Percentiles rank a stretch among this genome's conserved stretches.
Evolutionary conservation across 768 basidiomycete species (phyloP).

Genomic region (Mycena latifolia): DNA sequence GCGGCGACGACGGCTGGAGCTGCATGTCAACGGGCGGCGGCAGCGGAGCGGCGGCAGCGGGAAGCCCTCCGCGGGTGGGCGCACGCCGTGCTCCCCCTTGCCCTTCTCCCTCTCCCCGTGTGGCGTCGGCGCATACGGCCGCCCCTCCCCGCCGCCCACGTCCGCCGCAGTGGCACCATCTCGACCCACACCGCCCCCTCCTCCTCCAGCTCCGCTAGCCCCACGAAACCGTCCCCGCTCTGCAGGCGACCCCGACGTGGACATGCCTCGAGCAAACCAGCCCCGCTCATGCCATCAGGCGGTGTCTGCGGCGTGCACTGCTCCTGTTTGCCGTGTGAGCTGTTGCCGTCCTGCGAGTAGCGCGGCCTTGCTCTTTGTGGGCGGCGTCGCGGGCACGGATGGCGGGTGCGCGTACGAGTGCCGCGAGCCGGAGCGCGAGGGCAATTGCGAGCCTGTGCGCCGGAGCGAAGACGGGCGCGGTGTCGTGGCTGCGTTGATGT

Average conservation of each 20-base stretch:
- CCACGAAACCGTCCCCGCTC: constrained; percentile 20
- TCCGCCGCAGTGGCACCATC: constrained; percentile 55
- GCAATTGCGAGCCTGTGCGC: too few relatives aligned
- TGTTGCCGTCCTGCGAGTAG: constrained; percentile 25
- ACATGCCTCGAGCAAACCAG: constrained; percentile 64
- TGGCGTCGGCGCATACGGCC: too few relatives aligned
- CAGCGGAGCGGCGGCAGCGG: constrained; percentile 50
- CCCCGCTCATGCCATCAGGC: constrained; percentile 16
- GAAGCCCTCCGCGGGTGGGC: constrained; percentile 38
- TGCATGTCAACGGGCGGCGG: too few relatives aligned
- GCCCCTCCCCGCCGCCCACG: constrained; percentile 21
- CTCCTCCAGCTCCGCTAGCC: constrained; percentile 40
- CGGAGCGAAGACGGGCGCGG: too few relatives aligned
- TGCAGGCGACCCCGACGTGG: constrained; percentile 57
- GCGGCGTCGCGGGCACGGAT: constrained; percentile 7
- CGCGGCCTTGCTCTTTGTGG: constrained; percentile 8
- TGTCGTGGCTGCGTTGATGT: too few relatives aligned
- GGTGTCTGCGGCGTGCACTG: constrained; percentile 22
- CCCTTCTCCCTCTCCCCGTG: constrained; percentile 31
- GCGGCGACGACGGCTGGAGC: constrained; percentile 63
- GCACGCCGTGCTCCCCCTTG: constrained; percentile 19
- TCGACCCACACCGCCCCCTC: constrained; percentile 73
- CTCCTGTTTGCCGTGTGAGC: neutral
- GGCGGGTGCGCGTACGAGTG: constrained; percentile 36
- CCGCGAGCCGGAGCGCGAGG: constrained; percentile 27